Conservation (phyloP, 208 protist genomes). For the Trichomonas gallinae region DNA sequence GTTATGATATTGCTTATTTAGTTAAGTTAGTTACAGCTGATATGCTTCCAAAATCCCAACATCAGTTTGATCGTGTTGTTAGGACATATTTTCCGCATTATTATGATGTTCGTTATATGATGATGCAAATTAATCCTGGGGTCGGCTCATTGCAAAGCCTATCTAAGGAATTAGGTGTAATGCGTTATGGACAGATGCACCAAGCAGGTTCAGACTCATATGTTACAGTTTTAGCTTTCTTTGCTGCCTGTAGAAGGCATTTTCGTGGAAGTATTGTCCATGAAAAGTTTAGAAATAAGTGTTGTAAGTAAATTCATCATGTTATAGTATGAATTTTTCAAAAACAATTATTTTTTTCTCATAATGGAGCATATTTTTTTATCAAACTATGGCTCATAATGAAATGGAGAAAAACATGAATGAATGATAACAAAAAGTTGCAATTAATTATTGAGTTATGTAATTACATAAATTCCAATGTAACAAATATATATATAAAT, state of each 20-base stretch:
- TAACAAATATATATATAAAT: too few species aligned
- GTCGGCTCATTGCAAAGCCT: background rate
- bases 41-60: slow-evolving; percentile 71
- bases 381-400: too few species aligned
- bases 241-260: background rate
- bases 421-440: too few species aligned
- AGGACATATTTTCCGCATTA: slow-evolving; percentile 80
- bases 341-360: too few species aligned
- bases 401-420: too few species aligned
- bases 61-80: slow-evolving; percentile 81
- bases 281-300: slow-evolving; percentile 16
- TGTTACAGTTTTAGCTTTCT: slow-evolving; percentile 56
- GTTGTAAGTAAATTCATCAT: background rate
- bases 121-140: background rate
- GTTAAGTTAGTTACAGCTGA: slow-evolving; percentile 87
- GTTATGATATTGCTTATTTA: slow-evolving; percentile 91
- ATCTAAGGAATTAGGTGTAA: slow-evolving; percentile 28
- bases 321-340: too few species aligned
- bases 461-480: too few species aligned
- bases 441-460: too few species aligned
- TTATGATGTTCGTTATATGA: slow-evolving; percentile 93
- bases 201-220: slow-evolving; percentile 84
- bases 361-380: too few species aligned
- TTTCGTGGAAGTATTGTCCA: background rate
- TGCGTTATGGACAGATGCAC: slow-evolving; percentile 53